Base-by-base conservation (phyloP, 768 basidiomycete genomes). In the button mushroom (Agaricus bisporus) region DNA sequence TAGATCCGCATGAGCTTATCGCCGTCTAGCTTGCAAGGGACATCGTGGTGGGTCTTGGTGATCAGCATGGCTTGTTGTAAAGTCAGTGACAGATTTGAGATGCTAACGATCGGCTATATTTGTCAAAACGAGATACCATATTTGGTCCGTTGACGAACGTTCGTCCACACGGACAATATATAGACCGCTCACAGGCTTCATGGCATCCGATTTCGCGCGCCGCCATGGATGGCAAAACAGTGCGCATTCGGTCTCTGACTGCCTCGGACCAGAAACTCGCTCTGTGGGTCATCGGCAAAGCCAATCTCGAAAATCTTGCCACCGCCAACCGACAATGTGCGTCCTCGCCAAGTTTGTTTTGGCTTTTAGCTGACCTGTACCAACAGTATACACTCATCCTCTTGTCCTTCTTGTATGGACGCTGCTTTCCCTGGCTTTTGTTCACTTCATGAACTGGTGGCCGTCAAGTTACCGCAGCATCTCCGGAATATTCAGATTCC, bases 1-100 rank as follows among this genome's bases (percentile, higher is more conserved):
- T 86, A 93, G 38, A 95, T 82, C 50, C 92, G 76, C 57, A 94
- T 86, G 0, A 86, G 83, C 3, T 75, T 76, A 9, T 81, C 81
- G 39, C 66, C 67, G 61, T 85, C 75, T 41, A 89, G 78, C 48
- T 78, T 81, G 50, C 86, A 82, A 38, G 85, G 81, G 5, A 97
- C 68, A 62, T 95, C 93, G 63, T 86, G 76, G 68, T 80, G 82
- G 14, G 83, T 82, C 61, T 87, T 88, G 55, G 79, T 80, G 76
- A 95, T 83, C 57, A 95, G 76, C 94, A 98, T 95, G 50, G 18
- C n/a, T 36, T 22, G 42, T 52, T 70, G 57, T 52, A 14, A 14
- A 6, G 9, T 20, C 20, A 8, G 25, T 20, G 5, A 20, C n/a
- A 11, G 20, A 17, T 17, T 22, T 22, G 22, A 22, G n/a, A n/a